phyloP scores from a whole-genome alignment of 106 monocot species.

The Acorus calamus region DNA sequence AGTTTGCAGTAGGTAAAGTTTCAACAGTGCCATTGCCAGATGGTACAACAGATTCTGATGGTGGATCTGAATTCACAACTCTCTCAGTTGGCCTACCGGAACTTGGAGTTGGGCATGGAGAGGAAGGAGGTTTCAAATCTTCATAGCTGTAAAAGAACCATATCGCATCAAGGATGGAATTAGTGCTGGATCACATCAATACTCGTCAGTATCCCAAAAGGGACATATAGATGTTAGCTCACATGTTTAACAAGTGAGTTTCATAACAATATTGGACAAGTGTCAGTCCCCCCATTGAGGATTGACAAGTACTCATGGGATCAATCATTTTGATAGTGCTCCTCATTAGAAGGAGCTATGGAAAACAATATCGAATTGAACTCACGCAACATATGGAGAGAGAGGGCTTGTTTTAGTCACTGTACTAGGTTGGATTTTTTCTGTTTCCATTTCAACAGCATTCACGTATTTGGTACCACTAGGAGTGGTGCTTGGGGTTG shows the following conservation, averaged over 20 bases:
- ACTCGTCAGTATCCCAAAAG: too few species aligned
- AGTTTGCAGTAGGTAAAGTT: background rate
- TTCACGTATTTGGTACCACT: slow-evolving; percentile 2
- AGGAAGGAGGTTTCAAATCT: slow-evolving; percentile 15
- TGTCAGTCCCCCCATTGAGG: too few species aligned
- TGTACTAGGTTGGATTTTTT: slow-evolving; percentile 2
- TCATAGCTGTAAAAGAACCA: slow-evolving; percentile 11
- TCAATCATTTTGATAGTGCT: too few species aligned
- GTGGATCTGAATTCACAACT: background rate
- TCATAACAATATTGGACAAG: too few species aligned
- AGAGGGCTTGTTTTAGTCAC: slow-evolving; percentile 11
- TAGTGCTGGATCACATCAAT: too few species aligned
- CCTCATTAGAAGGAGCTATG: too few species aligned
- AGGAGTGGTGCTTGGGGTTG: slow-evolving; percentile 22
- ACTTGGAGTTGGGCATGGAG: slow-evolving; percentile 12
- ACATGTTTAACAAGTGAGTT: too few species aligned
- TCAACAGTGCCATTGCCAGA: slow-evolving; percentile 1
- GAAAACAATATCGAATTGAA: too few species aligned
- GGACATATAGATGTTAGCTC: too few species aligned
- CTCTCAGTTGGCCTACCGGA: background rate
- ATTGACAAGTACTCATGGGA: too few species aligned
- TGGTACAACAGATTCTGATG: background rate
- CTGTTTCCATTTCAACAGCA: background rate
- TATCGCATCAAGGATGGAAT: too few species aligned
- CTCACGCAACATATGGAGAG: slow-evolving; percentile 38